These are phyloP conservation scores for Trichoderma lentiforme DNA, from an alignment of 2,329 filamentous ascomycete genomes.

Conservation along the genomic window DNA sequence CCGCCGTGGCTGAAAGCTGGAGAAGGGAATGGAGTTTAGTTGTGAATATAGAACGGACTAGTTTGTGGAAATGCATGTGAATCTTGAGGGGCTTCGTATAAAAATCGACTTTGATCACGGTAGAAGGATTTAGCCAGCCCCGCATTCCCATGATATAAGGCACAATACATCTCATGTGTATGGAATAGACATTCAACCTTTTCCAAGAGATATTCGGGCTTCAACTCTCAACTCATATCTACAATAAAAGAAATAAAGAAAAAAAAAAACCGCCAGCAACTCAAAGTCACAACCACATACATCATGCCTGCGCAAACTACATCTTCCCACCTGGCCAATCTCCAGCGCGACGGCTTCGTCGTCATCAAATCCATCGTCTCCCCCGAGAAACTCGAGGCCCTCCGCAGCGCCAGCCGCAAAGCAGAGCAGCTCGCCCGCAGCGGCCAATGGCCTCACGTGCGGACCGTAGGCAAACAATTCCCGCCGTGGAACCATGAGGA, in stretches of 20 bases:
- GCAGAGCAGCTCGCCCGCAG: slow-evolving; percentile 60
- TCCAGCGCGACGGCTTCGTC: slow-evolving; percentile 73
- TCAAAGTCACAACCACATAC: background rate
- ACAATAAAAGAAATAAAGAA: background rate
- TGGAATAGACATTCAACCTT: background rate
- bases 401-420: slow-evolving; percentile 57
- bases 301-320: slow-evolving; percentile 22
- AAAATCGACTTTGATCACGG: background rate
- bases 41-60: background rate
- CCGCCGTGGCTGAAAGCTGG: background rate
- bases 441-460: slow-evolving; percentile 78
- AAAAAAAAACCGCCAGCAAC: background rate
- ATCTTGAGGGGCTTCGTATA: background rate
- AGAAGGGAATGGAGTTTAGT: background rate
- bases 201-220: background rate
- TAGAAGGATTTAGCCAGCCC: background rate
- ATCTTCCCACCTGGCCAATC: slow-evolving; percentile 38
- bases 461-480: slow-evolving; percentile 86
- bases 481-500: slow-evolving; percentile 70
- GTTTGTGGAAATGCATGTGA: background rate
- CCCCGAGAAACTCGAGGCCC: slow-evolving; percentile 50
- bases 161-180: background rate
- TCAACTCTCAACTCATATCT: background rate
- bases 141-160: background rate
- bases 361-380: slow-evolving; percentile 64